Conservation (phyloP, 768 basidiomycete species). For the Boletus reticuloceps region DNA sequence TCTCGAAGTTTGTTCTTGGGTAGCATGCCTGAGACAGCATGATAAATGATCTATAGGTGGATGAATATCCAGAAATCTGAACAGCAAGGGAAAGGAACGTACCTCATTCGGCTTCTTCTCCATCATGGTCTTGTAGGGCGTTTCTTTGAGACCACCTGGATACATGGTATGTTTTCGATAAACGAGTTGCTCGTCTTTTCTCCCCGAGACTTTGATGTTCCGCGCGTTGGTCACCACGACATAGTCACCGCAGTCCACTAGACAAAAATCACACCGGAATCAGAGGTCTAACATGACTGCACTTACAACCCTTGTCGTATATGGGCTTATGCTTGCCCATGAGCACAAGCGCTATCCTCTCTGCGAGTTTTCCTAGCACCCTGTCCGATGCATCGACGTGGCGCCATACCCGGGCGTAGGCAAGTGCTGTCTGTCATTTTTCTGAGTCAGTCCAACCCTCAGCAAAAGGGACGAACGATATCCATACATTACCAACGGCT, state of each 20-base stretch:
- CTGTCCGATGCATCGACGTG: slow-evolving; percentile 89
- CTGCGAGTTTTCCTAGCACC: slow-evolving; percentile 91
- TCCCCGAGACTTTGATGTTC: slow-evolving; percentile 82
- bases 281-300: neutral
- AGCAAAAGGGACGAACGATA: neutral
- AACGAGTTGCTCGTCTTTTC: slow-evolving; percentile 81
- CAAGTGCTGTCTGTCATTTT: slow-evolving; percentile 79
- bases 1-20: slow-evolving; percentile 97
- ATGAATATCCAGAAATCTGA: neutral
- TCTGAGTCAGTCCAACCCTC: neutral
- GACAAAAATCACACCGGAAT: neutral
- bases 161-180: slow-evolving; percentile 92
- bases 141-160: slow-evolving; percentile 92
- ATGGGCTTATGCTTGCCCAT: slow-evolving; percentile 99
- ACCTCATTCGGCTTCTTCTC: slow-evolving; percentile 87
- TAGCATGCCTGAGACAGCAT: slow-evolving; percentile 97
- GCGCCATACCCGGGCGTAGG: slow-evolving; percentile 95
- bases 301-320: slow-evolving; percentile 85
- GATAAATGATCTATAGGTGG: slow-evolving; percentile 75
- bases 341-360: slow-evolving; percentile 89
- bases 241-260: slow-evolving; percentile 98
- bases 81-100: slow-evolving; percentile 25
- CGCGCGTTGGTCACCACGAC: slow-evolving; percentile 91
- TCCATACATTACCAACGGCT: slow-evolving; percentile 75
- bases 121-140: slow-evolving; percentile 82